phyloP scores from a whole-genome alignment of 441 rosid species.

The Gossypium davidsonii region DNA sequence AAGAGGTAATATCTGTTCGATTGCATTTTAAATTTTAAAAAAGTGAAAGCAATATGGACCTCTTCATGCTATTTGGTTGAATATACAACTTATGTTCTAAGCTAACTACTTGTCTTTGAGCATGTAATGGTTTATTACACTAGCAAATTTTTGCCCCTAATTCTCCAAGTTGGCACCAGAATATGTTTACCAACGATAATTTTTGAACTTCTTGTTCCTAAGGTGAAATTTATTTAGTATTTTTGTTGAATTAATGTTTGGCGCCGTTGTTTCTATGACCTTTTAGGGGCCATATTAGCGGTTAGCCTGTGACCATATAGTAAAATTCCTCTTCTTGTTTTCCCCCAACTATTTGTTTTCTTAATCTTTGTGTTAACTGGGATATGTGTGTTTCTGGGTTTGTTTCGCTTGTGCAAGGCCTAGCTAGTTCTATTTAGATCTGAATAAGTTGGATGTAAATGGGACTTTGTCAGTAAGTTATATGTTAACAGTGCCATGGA shows the following conservation, averaged over 20 bases:
- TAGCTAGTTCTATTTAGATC: conserved; percentile 8
- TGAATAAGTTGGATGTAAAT: not conserved
- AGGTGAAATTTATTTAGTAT: not conserved
- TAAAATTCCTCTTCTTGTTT: not conserved
- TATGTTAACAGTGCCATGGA: not conserved
- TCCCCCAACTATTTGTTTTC: not conserved
- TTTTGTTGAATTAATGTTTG: conserved; percentile 10
- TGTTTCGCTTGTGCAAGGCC: not conserved
- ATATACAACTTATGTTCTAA: not conserved
- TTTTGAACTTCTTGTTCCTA: not conserved
- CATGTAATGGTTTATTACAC: not conserved
- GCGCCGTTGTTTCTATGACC: not conserved
- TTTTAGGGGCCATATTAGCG: not conserved
- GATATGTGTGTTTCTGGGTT: not conserved
- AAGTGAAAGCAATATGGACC: not conserved
- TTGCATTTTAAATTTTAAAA: conserved; percentile 13
- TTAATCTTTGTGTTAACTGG: not conserved
- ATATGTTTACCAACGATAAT: not conserved
- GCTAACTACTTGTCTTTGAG: not conserved
- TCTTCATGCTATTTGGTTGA: conserved; percentile 3
- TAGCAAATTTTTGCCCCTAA: not conserved
- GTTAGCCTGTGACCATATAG: not conserved
- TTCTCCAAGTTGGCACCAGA: not conserved
- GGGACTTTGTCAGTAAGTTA: not conserved
- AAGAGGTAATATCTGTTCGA: conserved; percentile 37